Percentiles rank a stretch among this genome's conserved stretches.
phyloP scores from a whole-genome alignment of 352 stramenopile genomes.

The Blastocystis sp. region DNA sequence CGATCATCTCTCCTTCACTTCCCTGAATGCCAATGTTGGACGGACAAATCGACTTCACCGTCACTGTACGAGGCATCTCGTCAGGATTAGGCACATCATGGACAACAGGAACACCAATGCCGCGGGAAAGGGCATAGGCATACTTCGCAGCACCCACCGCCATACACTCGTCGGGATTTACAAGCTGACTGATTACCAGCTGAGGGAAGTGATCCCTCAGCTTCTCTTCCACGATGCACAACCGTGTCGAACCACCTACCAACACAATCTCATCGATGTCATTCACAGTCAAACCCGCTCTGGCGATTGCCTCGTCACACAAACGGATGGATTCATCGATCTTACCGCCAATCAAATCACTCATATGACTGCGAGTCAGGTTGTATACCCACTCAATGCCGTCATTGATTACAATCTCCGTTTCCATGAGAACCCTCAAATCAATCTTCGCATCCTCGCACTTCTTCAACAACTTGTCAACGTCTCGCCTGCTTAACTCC shows the following conservation, averaged over 20 bases:
- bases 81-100: too few relatives aligned
- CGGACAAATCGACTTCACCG: not conserved
- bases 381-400: not conserved
- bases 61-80: not conserved
- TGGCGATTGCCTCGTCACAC: not conserved
- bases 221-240: slow-evolving; percentile 14
- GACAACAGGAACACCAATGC: not conserved
- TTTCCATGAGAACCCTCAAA: not conserved
- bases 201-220: slow-evolving; percentile 33
- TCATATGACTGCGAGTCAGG: not conserved
- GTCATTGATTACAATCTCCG: not conserved
- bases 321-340: not conserved
- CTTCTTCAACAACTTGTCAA: not conserved
- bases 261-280: slow-evolving; percentile 83
- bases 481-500: not conserved
- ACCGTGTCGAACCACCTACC: slow-evolving; percentile 76
- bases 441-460: slow-evolving; percentile 45
- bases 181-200: not conserved
- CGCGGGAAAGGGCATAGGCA: not conserved
- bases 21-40: not conserved
- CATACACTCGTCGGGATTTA: slow-evolving; percentile 68
- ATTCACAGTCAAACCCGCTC: slow-evolving; percentile 3
- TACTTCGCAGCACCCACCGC: slow-evolving; percentile 66
- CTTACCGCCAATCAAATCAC: not conserved
- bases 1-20: not conserved